Evolutionary conservation across 345 rosid genomes (phyloP).

Genomic region (Ceriops zippeliana): DNA sequence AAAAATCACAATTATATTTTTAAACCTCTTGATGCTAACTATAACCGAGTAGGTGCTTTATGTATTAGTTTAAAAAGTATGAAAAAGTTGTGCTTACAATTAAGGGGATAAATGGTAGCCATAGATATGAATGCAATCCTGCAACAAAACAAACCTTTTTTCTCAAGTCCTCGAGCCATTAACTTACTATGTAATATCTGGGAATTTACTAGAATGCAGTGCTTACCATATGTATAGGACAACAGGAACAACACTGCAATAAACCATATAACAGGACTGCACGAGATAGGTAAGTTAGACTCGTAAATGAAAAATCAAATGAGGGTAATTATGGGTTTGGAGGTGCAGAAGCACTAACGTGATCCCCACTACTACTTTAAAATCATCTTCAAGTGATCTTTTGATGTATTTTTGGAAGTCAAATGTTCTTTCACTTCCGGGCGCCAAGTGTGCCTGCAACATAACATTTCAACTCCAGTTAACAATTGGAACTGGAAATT

Average conservation of each 20-base stretch:
- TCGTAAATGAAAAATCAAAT: not conserved
- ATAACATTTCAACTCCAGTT: not conserved
- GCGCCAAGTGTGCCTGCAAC: constrained; percentile 79
- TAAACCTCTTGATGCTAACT: not conserved
- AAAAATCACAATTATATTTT: not conserved
- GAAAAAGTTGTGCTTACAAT: constrained; percentile 49
- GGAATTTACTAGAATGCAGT: not conserved
- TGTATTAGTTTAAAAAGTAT: not conserved
- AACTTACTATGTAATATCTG: not conserved
- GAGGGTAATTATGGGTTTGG: not conserved
- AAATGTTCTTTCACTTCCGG: constrained; percentile 60
- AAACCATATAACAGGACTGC: constrained; percentile 82
- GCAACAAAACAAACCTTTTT: constrained; percentile 10
- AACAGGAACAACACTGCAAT: constrained; percentile 63
- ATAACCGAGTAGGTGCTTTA: too few relatives aligned
- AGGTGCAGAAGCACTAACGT: constrained; percentile 35
- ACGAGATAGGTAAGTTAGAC: constrained; percentile 13
- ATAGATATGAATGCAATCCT: constrained; percentile 67
- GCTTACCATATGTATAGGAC: constrained; percentile 73
- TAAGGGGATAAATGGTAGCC: constrained; percentile 85
- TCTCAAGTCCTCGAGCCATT: not conserved
- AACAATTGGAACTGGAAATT: not conserved
- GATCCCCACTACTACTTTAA: constrained; percentile 83
- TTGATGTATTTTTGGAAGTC: constrained; percentile 78
- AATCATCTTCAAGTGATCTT: constrained; percentile 85